Percentiles rank a stretch among this genome's conserved stretches.
Conservation (phyloP, 2,329 filamentous ascomycete genomes). For the Penicillium paneum region DNA sequence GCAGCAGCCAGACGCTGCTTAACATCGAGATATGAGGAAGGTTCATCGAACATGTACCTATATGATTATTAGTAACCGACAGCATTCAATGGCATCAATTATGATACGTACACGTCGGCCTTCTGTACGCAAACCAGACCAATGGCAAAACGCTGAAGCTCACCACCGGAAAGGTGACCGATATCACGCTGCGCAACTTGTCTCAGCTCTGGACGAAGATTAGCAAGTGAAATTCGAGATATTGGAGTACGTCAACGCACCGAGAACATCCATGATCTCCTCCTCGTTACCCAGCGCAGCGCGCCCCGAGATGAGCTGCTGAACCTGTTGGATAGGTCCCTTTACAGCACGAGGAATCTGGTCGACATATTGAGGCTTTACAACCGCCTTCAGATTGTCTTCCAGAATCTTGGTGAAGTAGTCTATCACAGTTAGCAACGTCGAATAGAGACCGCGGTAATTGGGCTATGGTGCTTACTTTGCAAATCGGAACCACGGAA, state of each 20-base stretch:
- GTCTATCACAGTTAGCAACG: slow-evolving; percentile 52
- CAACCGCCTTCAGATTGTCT: slow-evolving; percentile 93
- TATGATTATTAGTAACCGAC: slow-evolving; percentile 12
- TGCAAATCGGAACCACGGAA: slow-evolving; percentile 97
- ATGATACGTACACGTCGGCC: slow-evolving; percentile 72
- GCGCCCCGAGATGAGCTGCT: slow-evolving; percentile 71
- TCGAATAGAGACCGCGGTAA: not conserved
- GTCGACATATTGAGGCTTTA: slow-evolving; percentile 99
- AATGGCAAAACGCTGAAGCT: slow-evolving; percentile 96
- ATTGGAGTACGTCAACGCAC: slow-evolving; percentile 35
- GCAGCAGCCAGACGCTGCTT: slow-evolving; percentile 96
- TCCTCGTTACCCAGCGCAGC: slow-evolving; percentile 75
- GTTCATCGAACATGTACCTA: slow-evolving; percentile 98
- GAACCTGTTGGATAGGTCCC: slow-evolving; percentile 74
- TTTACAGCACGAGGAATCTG: slow-evolving; percentile 93
- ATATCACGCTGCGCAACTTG: slow-evolving; percentile 93
- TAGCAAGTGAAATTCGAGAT: slow-evolving; percentile 8
- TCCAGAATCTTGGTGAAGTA: slow-evolving; percentile 99
- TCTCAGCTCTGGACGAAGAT: slow-evolving; percentile 62
- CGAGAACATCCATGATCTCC: slow-evolving; percentile 75
- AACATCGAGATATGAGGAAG: slow-evolving; percentile 97
- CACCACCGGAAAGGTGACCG: slow-evolving; percentile 86
- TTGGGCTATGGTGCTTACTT: slow-evolving; percentile 58
- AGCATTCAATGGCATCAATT: not conserved
- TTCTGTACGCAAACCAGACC: slow-evolving; percentile 93